Percentiles rank a stretch among this genome's conserved stretches.
phyloP scores from a whole-genome alignment of 768 basidiomycete species.

The Leccinum disarticulatum region DNA sequence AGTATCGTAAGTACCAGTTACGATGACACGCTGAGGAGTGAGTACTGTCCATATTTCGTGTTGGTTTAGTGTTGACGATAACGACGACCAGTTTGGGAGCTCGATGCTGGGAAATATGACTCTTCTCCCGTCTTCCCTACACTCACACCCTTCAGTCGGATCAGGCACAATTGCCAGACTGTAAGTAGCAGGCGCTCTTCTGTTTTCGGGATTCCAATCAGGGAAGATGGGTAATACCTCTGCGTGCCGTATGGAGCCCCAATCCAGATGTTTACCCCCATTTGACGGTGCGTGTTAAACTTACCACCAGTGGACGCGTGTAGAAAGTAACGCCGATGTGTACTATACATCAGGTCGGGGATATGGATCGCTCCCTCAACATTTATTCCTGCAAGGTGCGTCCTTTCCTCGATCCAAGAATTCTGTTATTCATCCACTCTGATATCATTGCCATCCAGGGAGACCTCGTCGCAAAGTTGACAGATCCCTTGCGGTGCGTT shows the following conservation, averaged over 20 bases:
- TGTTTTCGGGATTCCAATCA: constrained; percentile 26
- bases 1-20: constrained; percentile 83
- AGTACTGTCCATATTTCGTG: constrained; percentile 25
- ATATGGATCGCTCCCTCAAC: constrained; percentile 77
- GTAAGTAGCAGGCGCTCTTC: constrained; percentile 39
- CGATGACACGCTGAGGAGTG: constrained; percentile 73
- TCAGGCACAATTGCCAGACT: constrained; percentile 79
- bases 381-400: constrained; percentile 70
- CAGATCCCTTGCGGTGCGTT: constrained; percentile 55
- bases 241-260: constrained; percentile 75
- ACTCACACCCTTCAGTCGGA: constrained; percentile 60
- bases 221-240: constrained; percentile 81
- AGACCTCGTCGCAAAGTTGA: constrained; percentile 62
- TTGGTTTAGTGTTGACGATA: constrained; percentile 10
- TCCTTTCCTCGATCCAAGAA: neutral
- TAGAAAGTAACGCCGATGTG: neutral
- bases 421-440: neutral
- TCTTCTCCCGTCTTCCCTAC: constrained; percentile 51
- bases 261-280: constrained; percentile 82
- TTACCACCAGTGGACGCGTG: neutral
- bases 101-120: constrained; percentile 51
- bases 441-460: constrained; percentile 44
- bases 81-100: constrained; percentile 67
- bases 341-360: constrained; percentile 52
- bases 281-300: constrained; percentile 59